Evolutionary conservation across 2,329 filamentous ascomycete species (phyloP).

Genomic region (Alternaria ventricosa): DNA sequence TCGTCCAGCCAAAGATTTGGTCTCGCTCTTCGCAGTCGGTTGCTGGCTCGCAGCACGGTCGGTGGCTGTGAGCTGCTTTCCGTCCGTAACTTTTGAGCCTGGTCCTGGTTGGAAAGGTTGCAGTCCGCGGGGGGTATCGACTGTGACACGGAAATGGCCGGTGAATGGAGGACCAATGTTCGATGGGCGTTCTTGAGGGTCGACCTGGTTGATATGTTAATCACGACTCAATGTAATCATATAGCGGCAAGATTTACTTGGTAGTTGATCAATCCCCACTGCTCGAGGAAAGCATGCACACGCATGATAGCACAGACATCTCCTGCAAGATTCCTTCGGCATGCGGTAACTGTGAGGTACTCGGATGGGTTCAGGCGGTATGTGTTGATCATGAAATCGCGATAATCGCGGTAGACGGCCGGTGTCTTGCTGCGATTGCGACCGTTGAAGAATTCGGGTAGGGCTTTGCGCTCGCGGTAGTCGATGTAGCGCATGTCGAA

Average conservation of each 20-base stretch:
- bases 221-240: background rate
- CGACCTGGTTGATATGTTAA: conserved; percentile 69
- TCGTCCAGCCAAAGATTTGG: conserved; percentile 90
- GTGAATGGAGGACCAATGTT: conserved; percentile 97
- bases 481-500: conserved; percentile 97
- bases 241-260: conserved; percentile 66
- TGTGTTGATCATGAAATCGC: conserved; percentile 99
- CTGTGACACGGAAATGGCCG: conserved; percentile 94
- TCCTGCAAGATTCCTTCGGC: conserved; percentile 89
- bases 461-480: conserved; percentile 87
- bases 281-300: conserved; percentile 95
- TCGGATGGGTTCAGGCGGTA: conserved; percentile 95
- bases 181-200: conserved; percentile 92
- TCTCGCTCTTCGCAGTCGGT: conserved; percentile 74
- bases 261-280: conserved; percentile 99
- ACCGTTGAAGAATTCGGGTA: conserved; percentile 98
- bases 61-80: conserved; percentile 70
- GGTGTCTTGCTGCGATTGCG: conserved; percentile 98
- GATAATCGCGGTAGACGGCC: conserved; percentile 97
- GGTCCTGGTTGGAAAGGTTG: conserved; percentile 94
- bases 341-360: conserved; percentile 96
- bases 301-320: conserved; percentile 99
- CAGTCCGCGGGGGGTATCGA: conserved; percentile 91
- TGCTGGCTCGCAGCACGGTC: conserved; percentile 72
- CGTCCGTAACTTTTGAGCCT: conserved; percentile 67